phyloP scores from a whole-genome alignment of 2,329 filamentous ascomycete species.

The Sclerotinia glacialis region DNA sequence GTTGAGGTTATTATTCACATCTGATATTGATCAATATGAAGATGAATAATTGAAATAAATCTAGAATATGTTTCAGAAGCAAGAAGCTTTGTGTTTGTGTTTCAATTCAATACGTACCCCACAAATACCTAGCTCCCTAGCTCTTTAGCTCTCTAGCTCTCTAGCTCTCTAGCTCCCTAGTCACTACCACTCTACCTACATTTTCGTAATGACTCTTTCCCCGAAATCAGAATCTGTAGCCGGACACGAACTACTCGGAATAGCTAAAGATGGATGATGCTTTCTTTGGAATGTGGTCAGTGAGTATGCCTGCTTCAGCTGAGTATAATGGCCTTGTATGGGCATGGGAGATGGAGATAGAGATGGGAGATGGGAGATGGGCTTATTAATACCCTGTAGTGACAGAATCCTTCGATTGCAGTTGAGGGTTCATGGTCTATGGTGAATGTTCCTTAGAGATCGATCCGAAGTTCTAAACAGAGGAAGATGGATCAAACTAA shows the following conservation, averaged over 20 bases:
- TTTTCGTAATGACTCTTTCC: constrained; percentile 12
- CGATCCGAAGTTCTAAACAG: no score
- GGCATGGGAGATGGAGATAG: no score
- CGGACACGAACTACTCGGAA: background rate
- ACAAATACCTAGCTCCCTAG: background rate
- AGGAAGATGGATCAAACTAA: no score
- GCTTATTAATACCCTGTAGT: background rate
- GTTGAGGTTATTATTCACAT: no score
- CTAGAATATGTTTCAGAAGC: background rate
- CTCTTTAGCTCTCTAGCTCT: no score
- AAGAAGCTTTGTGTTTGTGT: background rate
- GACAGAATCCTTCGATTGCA: background rate
- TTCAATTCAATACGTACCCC: constrained; percentile 1
- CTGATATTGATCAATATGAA: no score
- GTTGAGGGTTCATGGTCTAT: no score
- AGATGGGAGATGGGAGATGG: background rate
- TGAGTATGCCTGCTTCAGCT: background rate
- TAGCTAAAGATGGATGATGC: background rate
- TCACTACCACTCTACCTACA: no score
- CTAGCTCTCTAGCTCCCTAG: background rate
- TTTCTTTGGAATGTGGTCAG: background rate
- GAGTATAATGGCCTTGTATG: background rate
- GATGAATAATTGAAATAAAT: background rate
- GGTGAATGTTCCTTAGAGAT: no score
- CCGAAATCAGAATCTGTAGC: constrained; percentile 7